Evolutionary conservation across 192 early-diverging fungal genomes (phyloP).

Genomic region (Gonapodya prolifera): DNA sequence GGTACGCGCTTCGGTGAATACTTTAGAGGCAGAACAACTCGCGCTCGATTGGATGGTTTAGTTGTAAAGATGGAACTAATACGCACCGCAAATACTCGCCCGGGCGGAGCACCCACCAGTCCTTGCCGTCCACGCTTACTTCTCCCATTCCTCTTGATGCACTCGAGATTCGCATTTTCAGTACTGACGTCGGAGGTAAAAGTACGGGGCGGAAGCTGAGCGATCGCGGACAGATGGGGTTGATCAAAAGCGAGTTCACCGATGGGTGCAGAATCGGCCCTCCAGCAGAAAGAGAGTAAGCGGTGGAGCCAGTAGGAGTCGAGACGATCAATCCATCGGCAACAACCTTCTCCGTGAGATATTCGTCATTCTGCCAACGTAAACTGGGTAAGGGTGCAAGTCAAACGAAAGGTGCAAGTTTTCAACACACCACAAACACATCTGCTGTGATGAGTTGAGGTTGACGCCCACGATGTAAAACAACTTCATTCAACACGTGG

Average conservation of each 20-base stretch:
- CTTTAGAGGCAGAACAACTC: conserved; percentile 26
- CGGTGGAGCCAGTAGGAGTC: conserved; percentile 86
- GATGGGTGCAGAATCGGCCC: conserved; percentile 73
- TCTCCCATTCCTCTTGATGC: conserved; percentile 18
- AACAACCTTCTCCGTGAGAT: conserved; percentile 65
- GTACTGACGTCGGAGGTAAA: conserved; percentile 51
- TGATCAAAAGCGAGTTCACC: conserved; percentile 56
- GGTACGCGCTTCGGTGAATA: conserved; percentile 39
- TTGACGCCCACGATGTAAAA: conserved; percentile 72
- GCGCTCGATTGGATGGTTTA: conserved; percentile 12
- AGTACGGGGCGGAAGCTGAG: conserved; percentile 73
- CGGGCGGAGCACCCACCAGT: conserved; percentile 51
- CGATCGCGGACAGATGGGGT: conserved; percentile 74
- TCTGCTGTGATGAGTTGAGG: conserved; percentile 72
- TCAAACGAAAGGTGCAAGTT: background rate
- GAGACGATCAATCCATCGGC: conserved; percentile 21
- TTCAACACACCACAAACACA: conserved; percentile 39
- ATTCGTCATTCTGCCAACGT: conserved; percentile 40
- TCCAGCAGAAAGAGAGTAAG: conserved; percentile 77
- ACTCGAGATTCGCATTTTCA: conserved; percentile 41
- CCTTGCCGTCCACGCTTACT: conserved; percentile 65
- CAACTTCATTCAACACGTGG: conserved; percentile 77
- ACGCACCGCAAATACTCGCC: conserved; percentile 51
- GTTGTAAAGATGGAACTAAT: background rate
- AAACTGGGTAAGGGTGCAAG: background rate